Base-by-base conservation (phyloP, 352 stramenopile species). In the Globisporangium sylvaticum region DNA sequence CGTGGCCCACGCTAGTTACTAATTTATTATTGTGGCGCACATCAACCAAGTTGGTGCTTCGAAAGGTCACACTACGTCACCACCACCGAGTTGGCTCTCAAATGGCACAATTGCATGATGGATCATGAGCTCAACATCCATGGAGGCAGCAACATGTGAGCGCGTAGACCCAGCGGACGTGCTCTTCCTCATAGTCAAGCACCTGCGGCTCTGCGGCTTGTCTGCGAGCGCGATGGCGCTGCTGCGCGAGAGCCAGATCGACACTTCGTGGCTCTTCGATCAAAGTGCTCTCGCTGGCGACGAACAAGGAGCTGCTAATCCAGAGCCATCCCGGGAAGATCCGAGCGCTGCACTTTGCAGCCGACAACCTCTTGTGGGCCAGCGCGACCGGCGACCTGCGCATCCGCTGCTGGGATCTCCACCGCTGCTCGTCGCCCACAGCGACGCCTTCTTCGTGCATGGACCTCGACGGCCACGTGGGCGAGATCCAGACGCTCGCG, bases 191-290 rank as follows among this genome's bases (percentile, higher is more conserved):
- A 69, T 92, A 42, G 66, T 63, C 1, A 72, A 78, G 44, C 82
- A 89, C 66, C 58, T 93, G 24, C 75, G 79, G 18, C 54, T 60
- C 0, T 76, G 69, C 15, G 75, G 71, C 8, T 68, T 90, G 9
- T 76, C 68, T 62, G 62, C 66, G 15, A 79, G 68, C 4, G 81
- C 77, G 12, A 65, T 88, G 59, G 58, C 74, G 58, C 70, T 93
- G 60, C 74, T 87, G 63, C 60, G 71, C 24, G 83, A 93, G 65
- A 87, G 71, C 37, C 78, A 76, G 0, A 7, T 93, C 4, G 81
- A 93, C 71, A 69, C 73, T 4, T 63, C 69, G 14, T 93, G 81
- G 79, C 76, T 91, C 59, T 86, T 82, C 73, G 18, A 84, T 90
- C 58, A 89, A 89, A 64, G 70, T 92, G 37, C 65, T 89, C 1